Evolutionary conservation across 768 basidiomycete genomes (phyloP).

Genomic region (Naganishia friedmannii): DNA sequence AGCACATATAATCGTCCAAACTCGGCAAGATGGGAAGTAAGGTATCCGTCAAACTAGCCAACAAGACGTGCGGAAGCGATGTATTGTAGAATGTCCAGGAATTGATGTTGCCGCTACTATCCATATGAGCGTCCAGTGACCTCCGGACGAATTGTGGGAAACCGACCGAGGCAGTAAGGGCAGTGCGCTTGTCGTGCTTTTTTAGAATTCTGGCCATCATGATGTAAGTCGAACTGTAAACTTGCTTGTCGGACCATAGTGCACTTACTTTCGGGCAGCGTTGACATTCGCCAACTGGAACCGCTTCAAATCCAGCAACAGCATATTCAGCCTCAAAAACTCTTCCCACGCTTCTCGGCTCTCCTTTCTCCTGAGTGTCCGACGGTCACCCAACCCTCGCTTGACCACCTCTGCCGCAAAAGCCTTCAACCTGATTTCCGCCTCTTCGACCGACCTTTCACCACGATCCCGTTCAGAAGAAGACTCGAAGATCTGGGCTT

Average conservation of each 20-base stretch:
- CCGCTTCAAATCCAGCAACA: slow-evolving; percentile 79
- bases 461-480: slow-evolving; percentile 64
- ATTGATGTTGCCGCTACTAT: slow-evolving; percentile 43
- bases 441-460: slow-evolving; percentile 67
- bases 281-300: slow-evolving; percentile 81
- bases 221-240: neutral
- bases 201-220: slow-evolving; percentile 58
- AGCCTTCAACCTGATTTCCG: slow-evolving; percentile 63
- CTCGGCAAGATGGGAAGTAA: slow-evolving; percentile 62
- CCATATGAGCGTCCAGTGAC: slow-evolving; percentile 41
- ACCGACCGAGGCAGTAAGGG: slow-evolving; percentile 60
- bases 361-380: slow-evolving; percentile 61
- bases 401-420: slow-evolving; percentile 64
- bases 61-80: slow-evolving; percentile 64
- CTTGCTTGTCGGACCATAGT: neutral
- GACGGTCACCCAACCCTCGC: slow-evolving; percentile 60
- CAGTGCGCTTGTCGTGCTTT: slow-evolving; percentile 87
- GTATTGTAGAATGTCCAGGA: slow-evolving; percentile 52
- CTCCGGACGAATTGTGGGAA: slow-evolving; percentile 56
- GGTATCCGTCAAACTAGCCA: slow-evolving; percentile 77
- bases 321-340: slow-evolving; percentile 73
- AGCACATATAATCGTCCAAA: slow-evolving; percentile 67
- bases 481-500: slow-evolving; percentile 79
- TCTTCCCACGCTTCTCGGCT: slow-evolving; percentile 63
- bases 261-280: slow-evolving; percentile 69